Percentiles rank a stretch among this genome's conserved stretches.
Evolutionary conservation across 768 basidiomycete genomes (phyloP).

Genomic region (Lentinus brumalis): DNA sequence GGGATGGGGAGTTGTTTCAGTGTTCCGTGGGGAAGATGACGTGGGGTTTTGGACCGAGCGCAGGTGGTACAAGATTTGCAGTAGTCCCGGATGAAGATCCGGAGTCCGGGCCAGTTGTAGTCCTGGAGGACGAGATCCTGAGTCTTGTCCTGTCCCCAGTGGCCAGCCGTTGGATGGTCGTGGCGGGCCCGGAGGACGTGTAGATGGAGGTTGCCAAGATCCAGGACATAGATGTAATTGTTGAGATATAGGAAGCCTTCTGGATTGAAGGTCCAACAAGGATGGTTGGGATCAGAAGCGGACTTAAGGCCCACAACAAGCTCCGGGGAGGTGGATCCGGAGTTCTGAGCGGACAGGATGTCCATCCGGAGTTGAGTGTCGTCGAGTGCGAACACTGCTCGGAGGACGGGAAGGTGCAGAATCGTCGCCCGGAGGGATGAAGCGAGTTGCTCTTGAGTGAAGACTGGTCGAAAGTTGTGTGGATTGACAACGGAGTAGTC

Average conservation of each 20-base stretch:
- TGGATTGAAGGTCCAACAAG: no score
- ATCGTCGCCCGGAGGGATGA: no score
- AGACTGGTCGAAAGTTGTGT: no score
- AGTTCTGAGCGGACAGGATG: no score
- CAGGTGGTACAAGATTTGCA: conserved; percentile 31
- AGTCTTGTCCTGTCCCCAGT: conserved; percentile 31
- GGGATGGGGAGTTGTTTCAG: conserved; percentile 12
- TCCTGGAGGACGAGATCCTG: conserved; percentile 22
- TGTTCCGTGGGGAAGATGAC: conserved; percentile 25
- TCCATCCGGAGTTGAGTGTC: no score
- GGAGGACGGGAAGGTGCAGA: no score
- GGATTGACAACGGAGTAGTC: no score
- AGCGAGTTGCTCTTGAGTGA: no score
- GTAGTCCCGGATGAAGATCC: conserved; percentile 29
- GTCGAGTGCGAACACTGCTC: no score
- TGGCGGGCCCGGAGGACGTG: conserved; percentile 28
- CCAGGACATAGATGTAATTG: conserved; percentile 25
- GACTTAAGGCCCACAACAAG: no score
- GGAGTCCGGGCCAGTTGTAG: conserved; percentile 32
- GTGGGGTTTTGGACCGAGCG: conserved; percentile 20
- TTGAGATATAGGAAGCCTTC: conserved; percentile 16
- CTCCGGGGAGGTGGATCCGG: no score
- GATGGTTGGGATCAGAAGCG: no score
- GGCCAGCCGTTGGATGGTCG: conserved; percentile 32
- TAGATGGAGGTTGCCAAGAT: conserved; percentile 23